Evolutionary conservation across 371 early-diverging fungal species (phyloP).

Genomic region (Saksenaea oblongispora): DNA sequence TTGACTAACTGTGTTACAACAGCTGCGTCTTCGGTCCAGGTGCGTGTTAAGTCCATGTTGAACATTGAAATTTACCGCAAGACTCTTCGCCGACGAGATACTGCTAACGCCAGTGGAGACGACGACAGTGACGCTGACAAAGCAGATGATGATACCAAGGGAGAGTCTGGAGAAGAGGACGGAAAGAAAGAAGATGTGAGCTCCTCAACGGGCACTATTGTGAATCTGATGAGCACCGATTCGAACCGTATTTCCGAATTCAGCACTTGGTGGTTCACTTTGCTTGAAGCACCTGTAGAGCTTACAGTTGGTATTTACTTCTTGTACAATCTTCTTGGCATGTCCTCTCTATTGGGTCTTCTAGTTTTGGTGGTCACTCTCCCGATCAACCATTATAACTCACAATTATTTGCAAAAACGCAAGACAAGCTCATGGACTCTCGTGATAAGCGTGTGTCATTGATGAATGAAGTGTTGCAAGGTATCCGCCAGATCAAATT

Average conservation of each 20-base stretch:
- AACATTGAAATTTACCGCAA: constrained; percentile 63
- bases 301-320: constrained; percentile 62
- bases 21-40: constrained; percentile 28
- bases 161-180: constrained; percentile 18
- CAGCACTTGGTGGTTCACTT: constrained; percentile 52
- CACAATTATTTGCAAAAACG: constrained; percentile 50
- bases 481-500: constrained; percentile 74
- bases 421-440: constrained; percentile 57
- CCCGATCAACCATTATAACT: constrained; percentile 57
- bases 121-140: constrained; percentile 10
- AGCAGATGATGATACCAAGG: not conserved
- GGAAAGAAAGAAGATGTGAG: constrained; percentile 31
- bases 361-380: constrained; percentile 54
- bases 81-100: constrained; percentile 50
- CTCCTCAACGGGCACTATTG: constrained; percentile 70
- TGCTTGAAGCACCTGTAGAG: constrained; percentile 59
- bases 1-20: not conserved
- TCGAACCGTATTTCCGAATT: constrained; percentile 65
- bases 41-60: constrained; percentile 50
- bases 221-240: constrained; percentile 89
- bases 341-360: constrained; percentile 67
- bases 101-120: constrained; percentile 32
- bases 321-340: constrained; percentile 66
- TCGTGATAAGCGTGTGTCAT: constrained; percentile 54
- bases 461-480: constrained; percentile 63